phyloP scores from a whole-genome alignment of 495 filamentous ascomycete genomes.

The Aeminium ludgeri region DNA sequence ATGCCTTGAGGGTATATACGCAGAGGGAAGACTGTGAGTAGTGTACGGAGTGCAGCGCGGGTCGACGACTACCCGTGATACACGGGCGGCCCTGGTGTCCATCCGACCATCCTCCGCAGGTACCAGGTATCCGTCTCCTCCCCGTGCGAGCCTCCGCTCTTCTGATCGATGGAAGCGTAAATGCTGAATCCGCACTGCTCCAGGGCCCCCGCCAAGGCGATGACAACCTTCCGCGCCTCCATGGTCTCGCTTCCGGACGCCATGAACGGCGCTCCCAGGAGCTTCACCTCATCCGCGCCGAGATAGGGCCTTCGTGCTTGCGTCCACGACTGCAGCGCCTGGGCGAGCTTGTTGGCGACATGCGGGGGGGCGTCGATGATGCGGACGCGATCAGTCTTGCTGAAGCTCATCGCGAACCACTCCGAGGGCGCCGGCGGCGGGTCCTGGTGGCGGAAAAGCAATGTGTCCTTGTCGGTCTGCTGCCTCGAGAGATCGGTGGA shows the following conservation, averaged over 20 bases:
- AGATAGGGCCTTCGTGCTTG: neutral
- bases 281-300: conserved; percentile 10
- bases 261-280: conserved; percentile 7
- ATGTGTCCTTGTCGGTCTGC: conserved; percentile 11
- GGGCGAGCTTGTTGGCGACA: neutral
- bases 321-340: neutral
- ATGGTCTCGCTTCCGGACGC: conserved; percentile 7
- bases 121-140: conserved; percentile 12
- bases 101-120: neutral
- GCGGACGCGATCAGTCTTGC: conserved; percentile 4
- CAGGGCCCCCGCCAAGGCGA: conserved; percentile 9
- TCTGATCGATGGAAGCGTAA: conserved; percentile 16
- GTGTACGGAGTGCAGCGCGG: too few relatives aligned
- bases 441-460: conserved; percentile 13
- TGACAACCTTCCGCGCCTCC: conserved; percentile 4
- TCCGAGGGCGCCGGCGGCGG: conserved; percentile 11
- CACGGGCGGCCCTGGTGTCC: neutral
- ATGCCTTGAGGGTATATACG: too few relatives aligned
- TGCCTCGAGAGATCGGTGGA: conserved; percentile 9
- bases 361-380: conserved; percentile 8
- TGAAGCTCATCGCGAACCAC: conserved; percentile 12
- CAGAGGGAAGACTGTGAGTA: too few relatives aligned
- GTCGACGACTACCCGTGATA: neutral
- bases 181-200: conserved; percentile 14
- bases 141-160: conserved; percentile 3